Conservation (phyloP, 495 filamentous ascomycete genomes). For the Antarctomyces pellizariae region DNA sequence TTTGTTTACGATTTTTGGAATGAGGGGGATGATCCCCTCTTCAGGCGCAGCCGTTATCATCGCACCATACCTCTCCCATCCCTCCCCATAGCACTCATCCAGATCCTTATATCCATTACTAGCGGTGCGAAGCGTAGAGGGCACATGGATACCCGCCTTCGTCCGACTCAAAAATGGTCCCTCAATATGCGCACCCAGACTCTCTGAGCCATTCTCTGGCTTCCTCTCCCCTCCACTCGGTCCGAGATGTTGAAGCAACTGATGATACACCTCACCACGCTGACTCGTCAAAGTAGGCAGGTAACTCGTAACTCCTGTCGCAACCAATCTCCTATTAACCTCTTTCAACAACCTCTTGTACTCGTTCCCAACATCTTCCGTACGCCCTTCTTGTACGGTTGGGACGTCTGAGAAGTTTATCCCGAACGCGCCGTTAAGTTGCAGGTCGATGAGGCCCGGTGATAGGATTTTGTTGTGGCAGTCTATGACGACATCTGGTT, state of each 20-base stretch:
- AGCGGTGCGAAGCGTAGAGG: constrained; percentile 32
- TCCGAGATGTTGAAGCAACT: constrained; percentile 43
- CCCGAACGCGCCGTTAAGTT: constrained; percentile 67
- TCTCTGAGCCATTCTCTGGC: constrained; percentile 44
- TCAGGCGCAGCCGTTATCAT: constrained; percentile 71
- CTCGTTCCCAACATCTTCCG: constrained; percentile 33
- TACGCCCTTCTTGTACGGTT: too few species aligned
- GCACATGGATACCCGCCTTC: constrained; percentile 53
- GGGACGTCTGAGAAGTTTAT: constrained; percentile 63
- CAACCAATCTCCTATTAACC: constrained; percentile 41
- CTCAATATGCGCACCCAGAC: constrained; percentile 65
- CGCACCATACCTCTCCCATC: too few species aligned
- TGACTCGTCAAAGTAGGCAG: constrained; percentile 58
- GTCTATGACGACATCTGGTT: constrained; percentile 37
- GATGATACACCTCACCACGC: constrained; percentile 40
- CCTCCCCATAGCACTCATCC: constrained; percentile 45
- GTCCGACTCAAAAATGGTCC: constrained; percentile 54
- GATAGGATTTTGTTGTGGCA: constrained; percentile 57
- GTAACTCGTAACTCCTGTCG: constrained; percentile 67
- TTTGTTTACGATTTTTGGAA: constrained; percentile 31
- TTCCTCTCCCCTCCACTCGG: constrained; percentile 32
- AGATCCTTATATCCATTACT: constrained; percentile 29
- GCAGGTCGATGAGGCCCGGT: constrained; percentile 65
- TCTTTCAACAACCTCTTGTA: constrained; percentile 42
- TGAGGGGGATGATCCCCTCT: constrained; percentile 35